Base-by-base conservation (phyloP, 345 rosid genomes). In the Cardamine occulta region DNA sequence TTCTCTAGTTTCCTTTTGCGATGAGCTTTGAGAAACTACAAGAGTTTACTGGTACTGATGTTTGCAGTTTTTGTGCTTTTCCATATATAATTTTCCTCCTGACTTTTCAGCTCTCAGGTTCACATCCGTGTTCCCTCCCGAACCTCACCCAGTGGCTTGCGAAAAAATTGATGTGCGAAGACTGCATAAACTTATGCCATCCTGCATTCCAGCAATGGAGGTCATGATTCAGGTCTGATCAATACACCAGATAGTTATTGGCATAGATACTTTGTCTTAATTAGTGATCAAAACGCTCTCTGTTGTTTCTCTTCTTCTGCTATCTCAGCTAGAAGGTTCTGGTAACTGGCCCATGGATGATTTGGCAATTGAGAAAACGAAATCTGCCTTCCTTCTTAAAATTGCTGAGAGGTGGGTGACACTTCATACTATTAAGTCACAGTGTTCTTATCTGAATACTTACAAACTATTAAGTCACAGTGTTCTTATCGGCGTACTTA, bases 341-440 rank as follows among this genome's bases (percentile, higher is more conserved):
- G 98, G 96, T 54, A 90, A 85, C 79, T 94, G 98, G 98, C 96
- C 97, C 29, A 83, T 86, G 90, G 93, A 89, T 84, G 91, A 86
- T 70, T 77, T 86, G 45, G 91, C 93, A 12, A 84, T 90, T 79
- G 95, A 88, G 89, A 94, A 86, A 85, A 94, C 97, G 39, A 94
- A 91, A 82, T 76, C 86, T 29, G 95, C 91, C 31, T 94, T 94
- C 84, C 97, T 94, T 77, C 84, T 89, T 61, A 80, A 91, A 83
- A 90, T 94, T 80, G 98, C 90, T 32, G 97, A 94, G 79, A 91
- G 90, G 96, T 94, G 60, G 62, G 82, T 68, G 32, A n/a, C 65
- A 54, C 32, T 70, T 55, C 28, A 64, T 10, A 59, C 55, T 18
- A 28, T 64, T 68, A 26, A 65, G 14, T 12, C 24, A 3, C 48